Conservation (phyloP, 192 early-diverging fungal genomes). For the Spizellomyces sp. region DNA sequence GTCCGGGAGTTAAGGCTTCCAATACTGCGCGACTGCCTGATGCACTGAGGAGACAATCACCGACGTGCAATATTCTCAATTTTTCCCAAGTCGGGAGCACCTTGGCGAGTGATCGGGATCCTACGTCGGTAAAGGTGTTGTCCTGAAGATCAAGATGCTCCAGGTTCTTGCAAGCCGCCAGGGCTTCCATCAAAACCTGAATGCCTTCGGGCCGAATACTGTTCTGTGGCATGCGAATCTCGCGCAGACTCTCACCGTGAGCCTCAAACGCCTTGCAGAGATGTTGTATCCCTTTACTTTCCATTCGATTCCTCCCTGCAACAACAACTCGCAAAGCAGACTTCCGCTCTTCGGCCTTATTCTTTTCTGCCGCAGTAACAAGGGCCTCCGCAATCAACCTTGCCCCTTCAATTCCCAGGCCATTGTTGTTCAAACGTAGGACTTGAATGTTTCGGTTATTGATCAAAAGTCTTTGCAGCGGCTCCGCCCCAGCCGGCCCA, state of each 20-base stretch:
- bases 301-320: slow-evolving; percentile 92
- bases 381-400: slow-evolving; percentile 83
- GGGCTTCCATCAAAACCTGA: slow-evolving; percentile 64
- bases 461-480: slow-evolving; percentile 82
- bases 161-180: slow-evolving; percentile 67
- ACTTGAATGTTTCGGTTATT: slow-evolving; percentile 79
- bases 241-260: slow-evolving; percentile 68
- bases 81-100: slow-evolving; percentile 79
- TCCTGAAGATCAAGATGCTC: slow-evolving; percentile 90
- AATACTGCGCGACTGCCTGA: slow-evolving; percentile 71
- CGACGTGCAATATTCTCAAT: slow-evolving; percentile 79
- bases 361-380: slow-evolving; percentile 72
- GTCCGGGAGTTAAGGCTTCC: slow-evolving; percentile 61
- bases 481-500: slow-evolving; percentile 90
- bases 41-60: slow-evolving; percentile 85
- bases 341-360: slow-evolving; percentile 58
- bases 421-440: slow-evolving; percentile 96
- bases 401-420: slow-evolving; percentile 90
- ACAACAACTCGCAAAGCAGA: slow-evolving; percentile 80
- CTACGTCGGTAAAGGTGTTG: slow-evolving; percentile 89
- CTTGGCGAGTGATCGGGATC: slow-evolving; percentile 76
- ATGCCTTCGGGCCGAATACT: slow-evolving; percentile 96
- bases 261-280: slow-evolving; percentile 83
- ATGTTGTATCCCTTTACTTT: slow-evolving; percentile 75
- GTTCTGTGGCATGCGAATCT: slow-evolving; percentile 95